Evolutionary conservation across 768 basidiomycete genomes (phyloP), one percentile per base, ranked within the genome.

Genomic region (Tulasnella sp.): DNA sequence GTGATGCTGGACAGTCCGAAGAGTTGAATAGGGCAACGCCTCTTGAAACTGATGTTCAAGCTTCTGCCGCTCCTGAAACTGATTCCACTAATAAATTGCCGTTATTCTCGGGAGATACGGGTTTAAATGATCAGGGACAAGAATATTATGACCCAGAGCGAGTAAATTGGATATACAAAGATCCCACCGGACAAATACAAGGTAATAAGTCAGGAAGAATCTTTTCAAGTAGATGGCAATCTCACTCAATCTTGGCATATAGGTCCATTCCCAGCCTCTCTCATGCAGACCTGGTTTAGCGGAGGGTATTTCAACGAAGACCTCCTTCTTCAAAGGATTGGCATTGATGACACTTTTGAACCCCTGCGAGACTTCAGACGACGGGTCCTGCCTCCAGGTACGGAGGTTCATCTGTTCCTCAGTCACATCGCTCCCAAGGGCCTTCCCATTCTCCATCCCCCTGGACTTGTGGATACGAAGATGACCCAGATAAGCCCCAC

Each of bases 231-330:
- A 32, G 28, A 8, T 8, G 4, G 2, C 37, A 29, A 25, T 24
- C n/a, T 3, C 31, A 10, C 20, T 25, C 42, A 24, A 1, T 15
- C 44, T 45, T 35, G 34, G 3, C 19, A 4, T 5, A 9, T 56
- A 93, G 90, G 91, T 53, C 90, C 91, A 4, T 96, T 93, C 72
- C 74, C 74, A 39, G 88, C 87, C 24, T 78, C 82, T 55, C 58
- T 83, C 48, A 93, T 96, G 91, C 90, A 93, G 68, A 86, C 86
- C 60, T 95, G 91, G 91, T 81, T 79, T 62, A 79, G 87, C 45
- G 84, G 83, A 59, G 84, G 86, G 13, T 96, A 92, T 66, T 96
- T 96, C 61, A 70, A 77, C 7, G 69, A 79, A 24, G 81, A 87
- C 56, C 72, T 96, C 22, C 77, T 85, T 29, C 81, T 92, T 77